Base-by-base conservation (phyloP, 805 yeast genomes). In the Teunomyces aglyptinius region DNA sequence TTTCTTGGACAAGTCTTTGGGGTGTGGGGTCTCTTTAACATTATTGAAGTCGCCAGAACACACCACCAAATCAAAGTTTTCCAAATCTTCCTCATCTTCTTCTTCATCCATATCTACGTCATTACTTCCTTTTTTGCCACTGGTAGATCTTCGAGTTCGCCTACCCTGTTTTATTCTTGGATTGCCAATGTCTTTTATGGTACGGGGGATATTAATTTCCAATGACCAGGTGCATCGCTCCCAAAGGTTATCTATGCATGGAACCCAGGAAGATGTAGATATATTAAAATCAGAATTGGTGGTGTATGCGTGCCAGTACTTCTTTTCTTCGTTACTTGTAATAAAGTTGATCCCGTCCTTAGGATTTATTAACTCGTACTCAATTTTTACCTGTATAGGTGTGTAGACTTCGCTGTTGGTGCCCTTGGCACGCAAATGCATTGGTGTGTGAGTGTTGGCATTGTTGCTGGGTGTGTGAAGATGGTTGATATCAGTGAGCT, bases 261-360 rank as follows among this genome's bases (percentile, higher is more conserved):
- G 99, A 41, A 94, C 86, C 99, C 99, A 94, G n/a, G 90, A 85
- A 2, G 96, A 88, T 0, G 98, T 87, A 12, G 94, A 81, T 3
- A 86, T 76, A 13, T 89, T 89, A 38, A 84, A 66, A 24, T 89
- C 90, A 4, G 88, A 76, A 58, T 92, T 91, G 1, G 81, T 74
- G 0, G 98, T 92, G 64, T 86, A 90, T 2, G 89, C 95, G 58
- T 85, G 94, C 96, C 96, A 89, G 40, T 69, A 66, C 29, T 70
- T 64, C 48, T 74, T 61, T 51, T 73, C 71, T 1, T 83, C 70
- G 40, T 76, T 71, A 8, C 65, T 62, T 12, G 89, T 86, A 31
- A 83, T 82, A 62, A 94, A 94, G 42, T 78, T 75, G 12, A 94
- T 65, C 6, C 97, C 98, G 48, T 82, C 80, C 34, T 76, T 77